Base-by-base conservation (phyloP, 2,329 filamentous ascomycete genomes). In the Botryotinia calthae region DNA sequence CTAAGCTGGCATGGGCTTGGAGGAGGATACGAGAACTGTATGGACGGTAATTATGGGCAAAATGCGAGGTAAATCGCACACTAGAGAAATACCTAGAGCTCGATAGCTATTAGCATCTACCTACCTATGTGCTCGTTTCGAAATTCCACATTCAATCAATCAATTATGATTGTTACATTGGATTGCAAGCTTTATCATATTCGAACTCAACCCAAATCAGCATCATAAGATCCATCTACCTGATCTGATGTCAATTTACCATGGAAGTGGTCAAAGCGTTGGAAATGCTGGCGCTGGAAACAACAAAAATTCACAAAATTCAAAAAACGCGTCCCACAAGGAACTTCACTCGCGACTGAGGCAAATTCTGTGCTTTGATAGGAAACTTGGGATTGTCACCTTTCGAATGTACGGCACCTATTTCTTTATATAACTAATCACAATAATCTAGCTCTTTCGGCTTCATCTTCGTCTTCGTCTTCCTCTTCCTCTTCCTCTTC, bases 231-330 rank as follows among this genome's bases (percentile, higher is more conserved):
- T 34, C 31, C 20, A 22, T 25, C 46, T 48, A n/a, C 48, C 48
- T 51, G 46, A n/a, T n/a, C 34, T 34, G 37, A 37, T 37, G 48
- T n/a, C 48, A 54, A 54, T 14, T 51, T 51, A 51, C 48, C 48
- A n/a, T 61, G 58, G 25, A 61, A 42, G 59, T 25, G 59, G 59
- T 62, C 59, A 37, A 62, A 62, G 59, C 59, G 40, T 42, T 62
- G 4, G 37, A 40, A 62, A 62, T 62, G 59, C 59, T 42, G 59
- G 59, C 34, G 12, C 22, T 61, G 58, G 58, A 61, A 61, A 61
- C 58, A 61, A 40, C 58, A 37, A 61, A 61, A 61, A 61, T 61
- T 58, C 56, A 58, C 28, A n/a, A 61, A 37, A 37, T 61, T 22
- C 31, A 37, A 61, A 37, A 59, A 25, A 42, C 59, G 59, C 59